phyloP scores from a whole-genome alignment of 2,329 filamentous ascomycete species.

The Aspergillus thermomutatus region DNA sequence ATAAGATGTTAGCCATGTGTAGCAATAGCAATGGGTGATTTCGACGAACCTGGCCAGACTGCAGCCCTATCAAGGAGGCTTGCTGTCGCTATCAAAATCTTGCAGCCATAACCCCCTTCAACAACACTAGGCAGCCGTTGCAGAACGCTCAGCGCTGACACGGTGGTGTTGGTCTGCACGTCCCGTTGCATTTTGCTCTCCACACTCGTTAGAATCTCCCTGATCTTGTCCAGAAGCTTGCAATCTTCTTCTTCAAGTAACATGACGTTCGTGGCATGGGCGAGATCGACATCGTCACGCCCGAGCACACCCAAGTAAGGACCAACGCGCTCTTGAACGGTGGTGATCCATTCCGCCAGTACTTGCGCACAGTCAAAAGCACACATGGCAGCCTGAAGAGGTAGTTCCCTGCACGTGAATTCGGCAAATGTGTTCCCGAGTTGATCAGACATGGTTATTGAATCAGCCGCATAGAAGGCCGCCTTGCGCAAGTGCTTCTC shows the following conservation, averaged over 20 bases:
- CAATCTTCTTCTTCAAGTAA: constrained; percentile 88
- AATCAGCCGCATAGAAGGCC: constrained; percentile 93
- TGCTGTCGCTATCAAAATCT: constrained; percentile 78
- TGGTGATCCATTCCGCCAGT: constrained; percentile 88
- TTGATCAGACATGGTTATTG: constrained; percentile 81
- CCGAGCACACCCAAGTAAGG: constrained; percentile 83
- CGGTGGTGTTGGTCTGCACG: constrained; percentile 52
- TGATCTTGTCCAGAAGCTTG: constrained; percentile 77
- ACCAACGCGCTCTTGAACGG: constrained; percentile 90
- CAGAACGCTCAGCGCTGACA: constrained; percentile 50
- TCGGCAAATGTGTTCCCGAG: constrained; percentile 83
- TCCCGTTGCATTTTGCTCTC: constrained; percentile 73
- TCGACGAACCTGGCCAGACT: constrained; percentile 78
- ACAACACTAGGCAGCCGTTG: constrained; percentile 57
- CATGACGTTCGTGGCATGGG: constrained; percentile 81
- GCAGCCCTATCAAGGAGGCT: constrained; percentile 84
- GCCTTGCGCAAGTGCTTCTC: constrained; percentile 89
- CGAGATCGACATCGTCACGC: constrained; percentile 73
- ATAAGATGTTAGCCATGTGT: constrained; percentile 20
- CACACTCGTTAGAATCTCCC: constrained; percentile 71
- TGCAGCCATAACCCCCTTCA: constrained; percentile 74
- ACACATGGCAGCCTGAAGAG: constrained; percentile 87
- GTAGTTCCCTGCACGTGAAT: constrained; percentile 76
- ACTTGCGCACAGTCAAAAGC: constrained; percentile 93
- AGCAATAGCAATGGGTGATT: background rate